Base-by-base conservation (phyloP, 306 rosid genomes). In the Prosopis cineraria region DNA sequence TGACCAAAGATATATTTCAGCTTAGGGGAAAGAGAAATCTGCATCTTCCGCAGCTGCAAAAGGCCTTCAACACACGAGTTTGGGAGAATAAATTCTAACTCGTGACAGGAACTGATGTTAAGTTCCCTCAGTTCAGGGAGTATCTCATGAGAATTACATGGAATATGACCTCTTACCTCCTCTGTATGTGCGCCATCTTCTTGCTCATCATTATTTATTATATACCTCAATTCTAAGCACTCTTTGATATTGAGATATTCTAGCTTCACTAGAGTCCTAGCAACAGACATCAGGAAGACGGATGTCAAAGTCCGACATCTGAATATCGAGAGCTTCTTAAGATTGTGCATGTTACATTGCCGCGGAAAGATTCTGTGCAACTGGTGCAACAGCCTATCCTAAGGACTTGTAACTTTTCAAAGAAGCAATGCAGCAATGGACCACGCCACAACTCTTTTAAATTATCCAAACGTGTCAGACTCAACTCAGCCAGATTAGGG, bases 131-230 rank as follows among this genome's bases (percentile, higher is more conserved):
- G 64, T 16, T 56, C 20, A 3, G 77, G 67, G 25, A 73, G 16
- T 14, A 71, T 44, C 41, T 44, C 58, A 19, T 3, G 62, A 48
- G 41, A 70, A 48, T 30, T n/a, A 16, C n/a, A 39, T 17, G 36
- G 44, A 47, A 33, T 58, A 17, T 4, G 41, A 70, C 5, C 27
- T 55, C 16, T 53, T 53, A 6, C 76, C n/a, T 50, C 65, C 47
- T 19, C 64, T 3, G 74, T 29, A 17, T 45, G 7, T 27, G 59
- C 16, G 16, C 64, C 47, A 50, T 13, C 36, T 31, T 70, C 47
- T 39, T 37, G 44, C 55, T 48, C 75, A 71, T 48, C 75, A 71
- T 50, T 19, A 44, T 48, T 30, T 72, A 53, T 72, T 52, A 72
- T 72, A 72, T 52, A 41, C 45, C 52, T 72, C 48, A 72, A 33